Evolutionary conservation across 2,329 filamentous ascomycete species (phyloP), one percentile per base, ranked within the genome.

Genomic region (Passalora sequoiae): DNA sequence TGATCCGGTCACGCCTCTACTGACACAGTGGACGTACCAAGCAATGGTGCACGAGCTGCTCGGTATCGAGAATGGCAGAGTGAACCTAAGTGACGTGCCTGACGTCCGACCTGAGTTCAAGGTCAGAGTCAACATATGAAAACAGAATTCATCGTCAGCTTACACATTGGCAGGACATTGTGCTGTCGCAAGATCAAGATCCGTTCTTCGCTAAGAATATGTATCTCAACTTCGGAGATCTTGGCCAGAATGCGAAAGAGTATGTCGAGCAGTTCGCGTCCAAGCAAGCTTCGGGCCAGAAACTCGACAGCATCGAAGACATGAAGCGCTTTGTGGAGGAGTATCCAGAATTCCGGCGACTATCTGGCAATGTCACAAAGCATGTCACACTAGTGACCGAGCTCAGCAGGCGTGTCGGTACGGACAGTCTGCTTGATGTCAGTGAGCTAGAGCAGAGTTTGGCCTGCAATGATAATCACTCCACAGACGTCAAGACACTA

Each of bases 241-340:
- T 98, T 4, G 89, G 92, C 8, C 86, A 91, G 29, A 96, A 94
- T 56, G 95, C 96, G 62, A 97, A 97, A 66, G 89, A 96, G 77
- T 98, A 98, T 58, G 92, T 98, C 43, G 89, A 95, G 62, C 92
- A 97, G 62, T 98, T 97, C 61, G 92, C 97, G 58, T 88, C 86
- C 9, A 96, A 94, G 65, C 95, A 91, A n/a, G 91, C 97, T 62
- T 95, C 84, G 58, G 95, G 83, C 58, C 86, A 89, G 63, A 92
- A 95, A 61, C 89, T 98, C 48, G 92, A 98, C 62, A 96, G 91
- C 12, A 97, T 98, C 61, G 77, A 84, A 43, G 92, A 98, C 64
- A 98, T 98, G 94, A 98, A 98, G 66, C 86, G 89, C 31, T 98
- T 98, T 58, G 94, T 98, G 43, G 92, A 98, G 66, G 92, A 98